Percentiles rank a stretch among this genome's conserved stretches.
phyloP scores from a whole-genome alignment of 257 asterid genomes.

The Solanum dulcamara region DNA sequence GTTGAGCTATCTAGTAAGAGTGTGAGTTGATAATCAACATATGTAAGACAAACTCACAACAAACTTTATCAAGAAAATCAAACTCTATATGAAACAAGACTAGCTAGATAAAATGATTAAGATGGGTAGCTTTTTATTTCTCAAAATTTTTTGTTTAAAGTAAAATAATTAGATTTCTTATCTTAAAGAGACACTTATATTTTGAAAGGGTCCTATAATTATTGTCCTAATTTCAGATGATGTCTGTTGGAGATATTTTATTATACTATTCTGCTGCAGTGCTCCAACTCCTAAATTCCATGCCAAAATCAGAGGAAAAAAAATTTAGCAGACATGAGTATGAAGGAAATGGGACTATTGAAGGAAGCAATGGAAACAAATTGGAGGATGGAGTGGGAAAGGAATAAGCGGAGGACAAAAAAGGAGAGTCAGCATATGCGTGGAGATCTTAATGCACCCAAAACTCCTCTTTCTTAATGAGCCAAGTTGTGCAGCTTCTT shows the following conservation, averaged over 20 bases:
- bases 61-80: neutral
- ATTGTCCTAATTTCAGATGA: no score
- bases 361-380: constrained; percentile 7
- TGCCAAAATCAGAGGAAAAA: constrained; percentile 5
- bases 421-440: constrained; percentile 55
- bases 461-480: constrained; percentile 55
- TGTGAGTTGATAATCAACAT: neutral
- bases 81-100: neutral
- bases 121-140: neutral
- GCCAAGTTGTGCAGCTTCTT: constrained; percentile 52
- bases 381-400: constrained; percentile 28
- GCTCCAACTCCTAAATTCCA: constrained; percentile 11
- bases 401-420: constrained; percentile 50
- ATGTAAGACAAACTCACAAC: no score
- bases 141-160: neutral
- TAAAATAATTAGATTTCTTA: no score
- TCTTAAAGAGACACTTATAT: no score
- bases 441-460: constrained; percentile 41
- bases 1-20: no score
- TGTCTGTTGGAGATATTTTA: no score
- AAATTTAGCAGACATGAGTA: constrained; percentile 6
- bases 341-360: constrained; percentile 17
- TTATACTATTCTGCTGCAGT: constrained; percentile 14
- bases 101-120: neutral
- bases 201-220: no score